Conservation (phyloP, 148 eudicot genomes). For the Diospyros lotus region DNA sequence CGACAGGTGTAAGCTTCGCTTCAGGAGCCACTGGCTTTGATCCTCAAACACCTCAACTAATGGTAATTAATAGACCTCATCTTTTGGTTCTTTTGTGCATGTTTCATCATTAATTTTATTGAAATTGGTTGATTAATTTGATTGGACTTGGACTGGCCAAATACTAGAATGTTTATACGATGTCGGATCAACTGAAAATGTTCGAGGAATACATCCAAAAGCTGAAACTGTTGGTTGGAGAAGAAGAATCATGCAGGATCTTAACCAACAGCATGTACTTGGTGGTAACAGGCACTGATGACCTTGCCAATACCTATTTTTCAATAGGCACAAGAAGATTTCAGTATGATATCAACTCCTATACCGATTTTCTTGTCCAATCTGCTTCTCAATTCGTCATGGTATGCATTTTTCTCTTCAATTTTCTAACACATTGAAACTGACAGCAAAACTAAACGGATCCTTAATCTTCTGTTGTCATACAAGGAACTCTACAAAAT, state of each 20-base stretch:
- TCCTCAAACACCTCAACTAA: conserved; percentile 33
- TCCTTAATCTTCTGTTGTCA: too few relatives aligned
- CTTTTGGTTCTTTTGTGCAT: conserved; percentile 19
- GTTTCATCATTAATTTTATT: too few relatives aligned
- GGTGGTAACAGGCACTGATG: conserved; percentile 57
- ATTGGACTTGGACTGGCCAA: too few relatives aligned
- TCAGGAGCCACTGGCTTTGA: conserved; percentile 67
- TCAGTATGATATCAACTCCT: conserved; percentile 42
- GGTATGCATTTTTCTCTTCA: conserved; percentile 28
- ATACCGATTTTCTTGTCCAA: conserved; percentile 39
- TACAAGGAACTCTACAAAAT: background rate
- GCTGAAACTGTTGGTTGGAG: conserved; percentile 42
- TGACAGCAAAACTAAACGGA: too few relatives aligned
- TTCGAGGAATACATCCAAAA: conserved; percentile 45
- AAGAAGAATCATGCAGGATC: conserved; percentile 27
- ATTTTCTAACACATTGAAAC: too few relatives aligned
- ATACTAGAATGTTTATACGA: conserved; percentile 9
- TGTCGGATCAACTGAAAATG: conserved; percentile 44
- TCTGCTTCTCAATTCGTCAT: conserved; percentile 41
- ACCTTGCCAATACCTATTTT: conserved; percentile 60
- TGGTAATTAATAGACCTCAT: background rate
- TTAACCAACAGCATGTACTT: conserved; percentile 31
- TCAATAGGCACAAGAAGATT: conserved; percentile 27
- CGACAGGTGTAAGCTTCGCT: conserved; percentile 74
- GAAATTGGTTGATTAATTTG: too few relatives aligned